A percentile compares a stretch with the other conserved stretches of the same genome.
Conservation (phyloP, 495 filamentous ascomycete genomes). For the Staphylotrichum tortipilum region DNA sequence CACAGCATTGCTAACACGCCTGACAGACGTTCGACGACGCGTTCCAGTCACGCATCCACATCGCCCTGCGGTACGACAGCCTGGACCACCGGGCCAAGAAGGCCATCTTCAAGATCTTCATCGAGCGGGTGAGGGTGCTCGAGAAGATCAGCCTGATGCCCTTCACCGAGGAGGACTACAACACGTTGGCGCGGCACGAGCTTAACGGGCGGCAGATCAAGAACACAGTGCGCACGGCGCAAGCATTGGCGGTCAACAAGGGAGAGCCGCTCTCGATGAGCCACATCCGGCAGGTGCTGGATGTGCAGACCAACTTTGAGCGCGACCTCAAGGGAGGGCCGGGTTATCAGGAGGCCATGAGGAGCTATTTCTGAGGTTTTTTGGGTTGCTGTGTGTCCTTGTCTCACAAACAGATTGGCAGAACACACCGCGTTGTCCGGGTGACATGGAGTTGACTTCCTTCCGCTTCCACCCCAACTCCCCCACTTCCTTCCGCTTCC, state of each 20-base stretch:
- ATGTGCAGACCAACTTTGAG: constrained; percentile 76
- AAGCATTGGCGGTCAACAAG: constrained; percentile 76
- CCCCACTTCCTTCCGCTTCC: too few species aligned
- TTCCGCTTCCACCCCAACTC: too few species aligned
- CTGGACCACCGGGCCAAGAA: constrained; percentile 67
- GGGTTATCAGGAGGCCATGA: constrained; percentile 57
- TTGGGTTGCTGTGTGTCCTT: too few species aligned
- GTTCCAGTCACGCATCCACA: constrained; percentile 53
- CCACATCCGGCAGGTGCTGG: constrained; percentile 74
- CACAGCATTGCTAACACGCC: constrained; percentile 11
- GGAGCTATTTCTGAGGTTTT: constrained; percentile 33
- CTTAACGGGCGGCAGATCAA: constrained; percentile 96
- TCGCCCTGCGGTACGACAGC: constrained; percentile 72
- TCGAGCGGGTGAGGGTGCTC: constrained; percentile 56
- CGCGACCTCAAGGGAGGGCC: constrained; percentile 60
- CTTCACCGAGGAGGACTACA: constrained; percentile 64
- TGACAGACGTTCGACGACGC: constrained; percentile 54
- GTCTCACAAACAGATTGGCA: too few species aligned
- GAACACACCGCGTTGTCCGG: too few species aligned
- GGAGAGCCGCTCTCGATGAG: constrained; percentile 61
- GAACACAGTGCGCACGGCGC: constrained; percentile 80
- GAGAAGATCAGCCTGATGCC: constrained; percentile 51
- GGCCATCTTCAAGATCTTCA: constrained; percentile 79
- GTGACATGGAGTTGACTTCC: too few species aligned
- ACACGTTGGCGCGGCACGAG: constrained; percentile 55